These are phyloP conservation scores for Moniliella sp. DNA, from an alignment of 1,284 basidiomycete species.

Conservation along the genomic window DNA sequence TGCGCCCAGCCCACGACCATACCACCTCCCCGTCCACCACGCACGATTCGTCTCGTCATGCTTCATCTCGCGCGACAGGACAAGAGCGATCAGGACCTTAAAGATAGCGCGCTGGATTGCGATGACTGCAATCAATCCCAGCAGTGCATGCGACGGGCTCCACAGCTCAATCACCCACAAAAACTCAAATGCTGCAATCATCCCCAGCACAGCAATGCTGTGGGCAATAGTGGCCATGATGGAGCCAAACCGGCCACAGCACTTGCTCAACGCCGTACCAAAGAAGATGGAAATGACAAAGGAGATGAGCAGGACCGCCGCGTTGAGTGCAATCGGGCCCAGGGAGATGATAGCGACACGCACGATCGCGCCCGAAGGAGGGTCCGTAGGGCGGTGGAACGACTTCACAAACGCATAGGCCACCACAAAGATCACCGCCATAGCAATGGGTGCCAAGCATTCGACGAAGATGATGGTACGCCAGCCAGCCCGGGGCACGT, in stretches of 20 bases:
- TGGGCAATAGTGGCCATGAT: slow-evolving; percentile 31
- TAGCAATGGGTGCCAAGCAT: slow-evolving; percentile 20
- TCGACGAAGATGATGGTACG: slow-evolving; percentile 27
- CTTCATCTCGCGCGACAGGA: slow-evolving; percentile 32
- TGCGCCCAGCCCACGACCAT: slow-evolving; percentile 28
- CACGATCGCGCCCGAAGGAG: slow-evolving; percentile 49
- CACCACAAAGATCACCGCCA: slow-evolving; percentile 28
- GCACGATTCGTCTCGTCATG: slow-evolving; percentile 34
- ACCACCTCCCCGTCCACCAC: slow-evolving; percentile 34
- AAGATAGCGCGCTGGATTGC: slow-evolving; percentile 33
- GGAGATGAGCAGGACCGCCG: slow-evolving; percentile 59
- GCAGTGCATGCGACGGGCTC: slow-evolving; percentile 62
- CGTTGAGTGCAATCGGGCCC: slow-evolving; percentile 85
- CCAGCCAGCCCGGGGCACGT: slow-evolving; percentile 30
- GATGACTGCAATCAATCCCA: slow-evolving; percentile 34
- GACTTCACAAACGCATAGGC: slow-evolving; percentile 31
- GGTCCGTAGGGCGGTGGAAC: slow-evolving; percentile 22
- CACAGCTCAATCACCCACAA: slow-evolving; percentile 85
- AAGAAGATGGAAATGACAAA: slow-evolving; percentile 77
- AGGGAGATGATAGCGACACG: slow-evolving; percentile 79
- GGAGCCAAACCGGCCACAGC: slow-evolving; percentile 33
- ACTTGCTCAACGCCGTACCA: slow-evolving; percentile 66
- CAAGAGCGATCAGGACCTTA: slow-evolving; percentile 31
- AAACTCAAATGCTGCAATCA: slow-evolving; percentile 14
- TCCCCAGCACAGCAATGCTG: slow-evolving; percentile 24